Conservation (phyloP, 106 monocot species). For the Chionographis japonica region DNA sequence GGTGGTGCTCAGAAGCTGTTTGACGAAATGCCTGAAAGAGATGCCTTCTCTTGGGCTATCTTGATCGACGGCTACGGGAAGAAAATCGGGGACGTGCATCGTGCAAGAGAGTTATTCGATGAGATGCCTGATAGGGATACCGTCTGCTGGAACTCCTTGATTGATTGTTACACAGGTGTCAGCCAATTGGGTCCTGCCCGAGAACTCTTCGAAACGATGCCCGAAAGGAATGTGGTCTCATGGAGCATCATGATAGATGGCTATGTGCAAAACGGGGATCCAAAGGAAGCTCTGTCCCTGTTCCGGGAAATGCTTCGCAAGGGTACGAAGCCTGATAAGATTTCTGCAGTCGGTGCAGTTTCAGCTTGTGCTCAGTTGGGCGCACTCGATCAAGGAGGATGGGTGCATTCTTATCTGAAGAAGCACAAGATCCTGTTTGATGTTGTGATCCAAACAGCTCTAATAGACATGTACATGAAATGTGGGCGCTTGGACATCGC, state of each 20-base stretch:
- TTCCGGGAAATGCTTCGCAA: conserved; percentile 33
- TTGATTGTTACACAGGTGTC: conserved; percentile 28
- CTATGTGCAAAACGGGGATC: conserved; percentile 21
- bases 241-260: conserved; percentile 56
- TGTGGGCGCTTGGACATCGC: conserved; percentile 44
- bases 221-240: conserved; percentile 34
- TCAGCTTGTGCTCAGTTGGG: conserved; percentile 45
- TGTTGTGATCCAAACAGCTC: conserved; percentile 35
- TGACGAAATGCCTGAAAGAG: conserved; percentile 50
- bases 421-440: conserved; percentile 27
- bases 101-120: conserved; percentile 41
- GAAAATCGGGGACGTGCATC: conserved; percentile 10
- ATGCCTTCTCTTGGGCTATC: conserved; percentile 45
- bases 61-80: conserved; percentile 59
- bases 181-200: conserved; percentile 29
- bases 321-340: conserved; percentile 26
- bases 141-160: conserved; percentile 61
- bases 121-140: conserved; percentile 21
- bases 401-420: conserved; percentile 48
- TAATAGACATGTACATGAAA: conserved; percentile 75
- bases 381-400: conserved; percentile 46
- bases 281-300: conserved; percentile 33
- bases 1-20: conserved; percentile 38
- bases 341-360: conserved; percentile 31
- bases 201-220: conserved; percentile 50